These are phyloP conservation scores for Kalanchoe fedtschenkoi DNA, from an alignment of 164 flowering plant species.

Conservation along the genomic window DNA sequence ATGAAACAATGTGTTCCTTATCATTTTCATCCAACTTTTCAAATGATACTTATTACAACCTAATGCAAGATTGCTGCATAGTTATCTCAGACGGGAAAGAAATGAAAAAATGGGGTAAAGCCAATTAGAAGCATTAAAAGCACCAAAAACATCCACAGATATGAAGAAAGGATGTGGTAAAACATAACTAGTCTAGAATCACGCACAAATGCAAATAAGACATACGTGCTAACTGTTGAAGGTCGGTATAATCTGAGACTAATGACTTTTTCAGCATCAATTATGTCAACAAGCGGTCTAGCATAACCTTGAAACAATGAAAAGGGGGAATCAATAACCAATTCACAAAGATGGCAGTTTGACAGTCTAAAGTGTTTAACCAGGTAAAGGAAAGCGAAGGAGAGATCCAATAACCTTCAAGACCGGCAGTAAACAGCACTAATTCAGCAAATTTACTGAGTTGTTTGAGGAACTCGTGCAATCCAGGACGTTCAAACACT, in stretches of 20 bases:
- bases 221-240: conserved; percentile 29
- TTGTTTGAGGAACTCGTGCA: conserved; percentile 61
- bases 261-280: conserved; percentile 19
- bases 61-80: no score
- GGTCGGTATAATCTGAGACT: conserved; percentile 26
- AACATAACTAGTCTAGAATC: neutral
- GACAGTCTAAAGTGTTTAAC: neutral
- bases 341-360: neutral
- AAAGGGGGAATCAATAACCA: no score
- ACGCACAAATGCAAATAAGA: neutral
- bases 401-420: conserved; percentile 80
- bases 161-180: neutral
- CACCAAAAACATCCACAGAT: neutral
- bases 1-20: no score
- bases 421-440: conserved; percentile 93
- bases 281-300: conserved; percentile 27
- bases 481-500: conserved; percentile 95
- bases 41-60: no score
- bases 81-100: no score
- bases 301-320: conserved; percentile 20
- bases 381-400: neutral
- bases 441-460: conserved; percentile 76
- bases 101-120: no score
- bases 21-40: no score
- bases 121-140: no score